Percentiles rank a stretch among this genome's conserved stretches.
Evolutionary conservation across 352 stramenopile genomes (phyloP).

Genomic region (Pythium pyrilobum): DNA sequence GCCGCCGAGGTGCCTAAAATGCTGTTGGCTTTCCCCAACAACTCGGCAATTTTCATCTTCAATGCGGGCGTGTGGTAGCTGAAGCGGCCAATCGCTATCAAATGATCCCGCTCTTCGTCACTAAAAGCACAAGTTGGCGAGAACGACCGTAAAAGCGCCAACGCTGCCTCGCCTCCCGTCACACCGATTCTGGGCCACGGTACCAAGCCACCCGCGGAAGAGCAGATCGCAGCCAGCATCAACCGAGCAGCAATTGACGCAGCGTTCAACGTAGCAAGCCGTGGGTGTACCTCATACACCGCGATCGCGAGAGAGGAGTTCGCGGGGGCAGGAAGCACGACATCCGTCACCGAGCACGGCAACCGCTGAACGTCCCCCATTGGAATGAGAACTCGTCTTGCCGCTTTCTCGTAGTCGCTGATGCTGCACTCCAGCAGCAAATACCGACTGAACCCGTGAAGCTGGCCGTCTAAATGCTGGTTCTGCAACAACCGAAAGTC

Average conservation of each 20-base stretch:
- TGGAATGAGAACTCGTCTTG: neutral
- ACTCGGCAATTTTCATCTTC: neutral
- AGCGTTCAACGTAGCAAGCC: neutral
- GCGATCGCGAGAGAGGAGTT: no score
- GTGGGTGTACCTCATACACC: neutral
- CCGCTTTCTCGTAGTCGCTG: neutral
- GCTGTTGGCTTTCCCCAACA: neutral
- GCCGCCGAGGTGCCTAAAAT: no score
- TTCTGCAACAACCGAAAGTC: neutral
- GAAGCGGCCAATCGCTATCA: neutral
- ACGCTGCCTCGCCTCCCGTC: neutral
- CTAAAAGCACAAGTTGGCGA: no score
- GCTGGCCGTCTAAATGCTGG: neutral
- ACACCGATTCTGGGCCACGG: neutral
- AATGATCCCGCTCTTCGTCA: no score
- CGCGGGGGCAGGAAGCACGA: neutral
- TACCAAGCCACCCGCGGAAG: neutral
- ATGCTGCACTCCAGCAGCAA: neutral
- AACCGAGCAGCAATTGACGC: neutral
- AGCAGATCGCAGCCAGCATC: neutral
- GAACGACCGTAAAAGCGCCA: no score
- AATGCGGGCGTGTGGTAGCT: neutral
- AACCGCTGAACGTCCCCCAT: no score
- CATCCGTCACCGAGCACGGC: neutral
- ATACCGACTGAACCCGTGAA: conserved; percentile 2